Evolutionary conservation across 1,284 basidiomycete species (phyloP).

Genomic region (Rhodotorula glutinis): DNA sequence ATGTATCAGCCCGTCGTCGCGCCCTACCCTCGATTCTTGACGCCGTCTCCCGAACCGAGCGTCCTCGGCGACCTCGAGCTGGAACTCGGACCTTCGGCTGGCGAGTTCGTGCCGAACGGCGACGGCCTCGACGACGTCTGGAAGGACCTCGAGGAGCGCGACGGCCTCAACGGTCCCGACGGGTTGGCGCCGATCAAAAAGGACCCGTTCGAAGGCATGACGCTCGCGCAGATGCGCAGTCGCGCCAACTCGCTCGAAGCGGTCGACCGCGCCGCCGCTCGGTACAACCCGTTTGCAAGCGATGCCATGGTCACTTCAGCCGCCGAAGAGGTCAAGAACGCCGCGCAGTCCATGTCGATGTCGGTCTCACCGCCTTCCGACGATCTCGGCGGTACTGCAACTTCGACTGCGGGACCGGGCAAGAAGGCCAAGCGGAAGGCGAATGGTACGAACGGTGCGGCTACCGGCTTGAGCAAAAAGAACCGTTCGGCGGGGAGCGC

Average conservation of each 20-base stretch:
- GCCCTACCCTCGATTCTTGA: constrained; percentile 38
- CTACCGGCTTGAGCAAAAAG: constrained; percentile 10
- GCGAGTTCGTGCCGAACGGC: constrained; percentile 1
- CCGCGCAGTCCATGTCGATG: constrained; percentile 1
- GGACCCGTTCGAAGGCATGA: constrained; percentile 36
- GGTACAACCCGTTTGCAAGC: not conserved
- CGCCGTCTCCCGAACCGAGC: constrained; percentile 34
- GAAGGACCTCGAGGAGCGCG: constrained; percentile 4
- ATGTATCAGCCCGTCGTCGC: constrained; percentile 34
- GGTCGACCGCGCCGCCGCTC: constrained; percentile 9
- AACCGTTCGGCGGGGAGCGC: not conserved
- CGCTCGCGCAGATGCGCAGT: constrained; percentile 25
- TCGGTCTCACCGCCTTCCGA: not conserved
- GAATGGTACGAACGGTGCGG: not conserved
- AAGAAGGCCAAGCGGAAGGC: constrained; percentile 36
- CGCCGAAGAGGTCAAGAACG: constrained; percentile 17
- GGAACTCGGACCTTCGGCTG: constrained; percentile 21
- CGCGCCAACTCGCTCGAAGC: constrained; percentile 28
- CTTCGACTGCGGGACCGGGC: not conserved
- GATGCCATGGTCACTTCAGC: not conserved
- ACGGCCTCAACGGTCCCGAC: not conserved
- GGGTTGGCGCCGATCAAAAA: not conserved
- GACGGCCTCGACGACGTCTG: constrained; percentile 11
- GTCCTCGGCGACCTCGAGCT: constrained; percentile 38
- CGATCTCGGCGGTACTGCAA: not conserved